Evolutionary conservation across 164 flowering plant genomes (phyloP).

Genomic region (Stephania japonica): DNA sequence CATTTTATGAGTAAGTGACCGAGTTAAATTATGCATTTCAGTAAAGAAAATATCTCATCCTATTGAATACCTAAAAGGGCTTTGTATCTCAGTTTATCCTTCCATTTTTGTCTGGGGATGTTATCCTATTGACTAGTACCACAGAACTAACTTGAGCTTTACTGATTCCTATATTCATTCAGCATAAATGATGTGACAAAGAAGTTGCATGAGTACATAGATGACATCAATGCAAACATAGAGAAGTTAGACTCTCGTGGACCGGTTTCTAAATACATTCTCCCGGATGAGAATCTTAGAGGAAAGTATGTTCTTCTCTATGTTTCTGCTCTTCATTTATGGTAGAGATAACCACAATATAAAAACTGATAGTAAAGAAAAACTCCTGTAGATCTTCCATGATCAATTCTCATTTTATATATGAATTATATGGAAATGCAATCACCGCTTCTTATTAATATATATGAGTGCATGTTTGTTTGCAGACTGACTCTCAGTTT

Average conservation of each 20-base stretch:
- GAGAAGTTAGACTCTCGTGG: slow-evolving; percentile 76
- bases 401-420: neutral
- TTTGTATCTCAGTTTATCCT: neutral
- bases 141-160: neutral
- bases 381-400: neutral
- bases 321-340: neutral
- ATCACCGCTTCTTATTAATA: slow-evolving; percentile 1
- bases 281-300: slow-evolving; percentile 75
- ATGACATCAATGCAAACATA: slow-evolving; percentile 77
- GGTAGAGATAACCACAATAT: neutral
- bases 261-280: slow-evolving; percentile 86
- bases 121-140: neutral
- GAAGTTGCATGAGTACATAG: slow-evolving; percentile 72
- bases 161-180: slow-evolving; percentile 21
- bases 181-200: slow-evolving; percentile 61
- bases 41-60: neutral
- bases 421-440: neutral
- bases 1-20: slow-evolving; percentile 73
- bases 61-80: neutral
- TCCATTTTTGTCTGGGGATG: neutral
- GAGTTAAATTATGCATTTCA: neutral
- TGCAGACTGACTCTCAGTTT: slow-evolving; percentile 65
- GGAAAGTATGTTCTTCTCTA: slow-evolving; percentile 54
- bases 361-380: neutral
- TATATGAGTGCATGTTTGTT: neutral